phyloP scores from a whole-genome alignment of 257 asterid genomes.

The Euphrasia confusa region DNA sequence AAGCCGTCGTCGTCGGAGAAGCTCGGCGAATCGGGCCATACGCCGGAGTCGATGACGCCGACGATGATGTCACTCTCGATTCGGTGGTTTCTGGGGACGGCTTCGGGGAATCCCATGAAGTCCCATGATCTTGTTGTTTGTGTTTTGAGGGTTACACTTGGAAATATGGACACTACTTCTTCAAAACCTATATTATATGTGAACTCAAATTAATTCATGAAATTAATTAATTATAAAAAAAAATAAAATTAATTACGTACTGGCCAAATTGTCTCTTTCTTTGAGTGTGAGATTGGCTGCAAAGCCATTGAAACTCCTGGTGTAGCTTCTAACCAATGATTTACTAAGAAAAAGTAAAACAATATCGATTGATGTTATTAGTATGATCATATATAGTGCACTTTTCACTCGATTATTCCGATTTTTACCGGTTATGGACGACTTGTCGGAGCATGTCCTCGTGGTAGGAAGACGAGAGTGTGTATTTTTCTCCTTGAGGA shows the following conservation, averaged over 20 bases:
- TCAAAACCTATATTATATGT: conserved; percentile 15
- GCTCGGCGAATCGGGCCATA: conserved; percentile 42
- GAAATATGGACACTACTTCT: conserved; percentile 29
- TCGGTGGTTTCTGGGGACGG: conserved; percentile 13
- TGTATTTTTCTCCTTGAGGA: not conserved
- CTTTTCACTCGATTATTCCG: not conserved
- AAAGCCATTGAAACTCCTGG: conserved; percentile 30
- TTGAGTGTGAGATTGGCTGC: conserved; percentile 27
- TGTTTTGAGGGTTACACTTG: conserved; percentile 18
- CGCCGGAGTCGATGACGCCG: conserved; percentile 36
- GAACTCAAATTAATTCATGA: no score
- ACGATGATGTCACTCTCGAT: conserved; percentile 31
- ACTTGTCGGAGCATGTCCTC: conserved; percentile 20
- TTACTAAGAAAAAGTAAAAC: not conserved
- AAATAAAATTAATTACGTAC: no score
- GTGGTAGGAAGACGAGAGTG: conserved; percentile 11
- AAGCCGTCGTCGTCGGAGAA: conserved; percentile 19
- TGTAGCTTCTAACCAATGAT: conserved; percentile 26
- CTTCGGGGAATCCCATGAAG: conserved; percentile 25
- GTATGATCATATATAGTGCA: not conserved
- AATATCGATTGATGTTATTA: not conserved
- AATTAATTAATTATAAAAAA: no score
- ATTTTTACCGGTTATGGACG: conserved; percentile 18
- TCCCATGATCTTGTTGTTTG: conserved; percentile 44
- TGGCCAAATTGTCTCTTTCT: conserved; percentile 27